A percentile compares a stretch with the other conserved stretches of the same genome.
These are phyloP conservation scores for Tubosaeta sp. DNA, from an alignment of 768 basidiomycete genomes.

Conservation along the genomic window DNA sequence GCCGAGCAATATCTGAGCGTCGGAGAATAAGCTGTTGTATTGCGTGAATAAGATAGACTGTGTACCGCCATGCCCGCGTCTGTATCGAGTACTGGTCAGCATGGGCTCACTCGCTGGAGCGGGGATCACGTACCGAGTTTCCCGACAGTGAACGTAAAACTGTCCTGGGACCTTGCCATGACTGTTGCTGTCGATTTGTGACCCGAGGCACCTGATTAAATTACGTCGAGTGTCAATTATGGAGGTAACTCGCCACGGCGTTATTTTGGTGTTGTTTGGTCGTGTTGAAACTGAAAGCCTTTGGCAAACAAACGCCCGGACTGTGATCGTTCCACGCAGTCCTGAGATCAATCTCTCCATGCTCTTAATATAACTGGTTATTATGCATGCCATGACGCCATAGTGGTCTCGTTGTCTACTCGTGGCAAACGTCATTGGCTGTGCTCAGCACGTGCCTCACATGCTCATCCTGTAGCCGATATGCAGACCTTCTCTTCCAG, in stretches of 20 bases:
- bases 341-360: too few relatives aligned
- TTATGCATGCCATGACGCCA: too few relatives aligned
- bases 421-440: not conserved
- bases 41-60: not conserved
- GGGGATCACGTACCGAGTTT: constrained; percentile 72
- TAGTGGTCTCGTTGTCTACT: not conserved
- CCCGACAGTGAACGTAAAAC: constrained; percentile 90
- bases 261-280: constrained; percentile 24
- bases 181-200: constrained; percentile 3
- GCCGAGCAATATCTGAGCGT: constrained; percentile 75
- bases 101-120: not conserved
- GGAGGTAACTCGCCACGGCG: constrained; percentile 1
- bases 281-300: constrained; percentile 19
- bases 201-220: constrained; percentile 2
- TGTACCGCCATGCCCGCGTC: constrained; percentile 92
- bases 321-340: too few relatives aligned
- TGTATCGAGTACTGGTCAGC: constrained; percentile 28
- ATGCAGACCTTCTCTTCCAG: too few relatives aligned
- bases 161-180: constrained; percentile 47
- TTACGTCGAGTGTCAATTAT: constrained; percentile 3
- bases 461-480: not conserved
- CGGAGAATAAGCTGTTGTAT: constrained; percentile 1
- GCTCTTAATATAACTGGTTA: too few relatives aligned
- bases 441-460: not conserved
- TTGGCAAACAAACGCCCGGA: constrained; percentile 16